These are phyloP conservation scores for Trypanosomatidae sp. DNA, from an alignment of 208 protist genomes.

Conservation along the genomic window DNA sequence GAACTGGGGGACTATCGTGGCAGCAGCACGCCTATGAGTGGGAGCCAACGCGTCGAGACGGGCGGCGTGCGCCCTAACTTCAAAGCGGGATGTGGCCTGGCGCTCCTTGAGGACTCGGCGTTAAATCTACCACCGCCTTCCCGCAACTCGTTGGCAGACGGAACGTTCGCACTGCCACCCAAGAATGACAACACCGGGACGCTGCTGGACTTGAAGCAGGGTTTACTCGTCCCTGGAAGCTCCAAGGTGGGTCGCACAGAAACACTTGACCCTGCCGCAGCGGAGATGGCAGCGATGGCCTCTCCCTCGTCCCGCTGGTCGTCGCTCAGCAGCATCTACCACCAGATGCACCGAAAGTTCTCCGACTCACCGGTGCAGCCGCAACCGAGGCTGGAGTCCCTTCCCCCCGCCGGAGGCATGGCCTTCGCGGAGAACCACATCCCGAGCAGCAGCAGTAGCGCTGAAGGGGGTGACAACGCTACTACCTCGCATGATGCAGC, in stretches of 20 bases:
- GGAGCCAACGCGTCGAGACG: conserved; percentile 1
- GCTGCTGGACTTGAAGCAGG: neutral
- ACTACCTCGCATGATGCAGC: neutral
- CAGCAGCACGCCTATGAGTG: conserved; percentile 3
- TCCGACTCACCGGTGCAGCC: neutral
- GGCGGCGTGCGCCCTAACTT: neutral
- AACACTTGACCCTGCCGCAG: conserved; percentile 29
- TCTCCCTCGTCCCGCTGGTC: neutral
- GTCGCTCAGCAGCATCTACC: neutral
- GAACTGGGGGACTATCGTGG: conserved; percentile 2
- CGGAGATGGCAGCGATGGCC: conserved; percentile 16
- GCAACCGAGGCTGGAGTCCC: conserved; percentile 1
- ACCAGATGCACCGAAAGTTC: neutral
- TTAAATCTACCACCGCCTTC: conserved; percentile 4
- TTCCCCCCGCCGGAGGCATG: conserved; percentile 2
- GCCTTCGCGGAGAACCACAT: neutral
- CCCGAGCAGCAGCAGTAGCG: neutral
- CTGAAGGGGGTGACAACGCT: neutral
- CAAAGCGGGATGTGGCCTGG: conserved; percentile 29
- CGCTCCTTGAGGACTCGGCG: conserved; percentile 38
- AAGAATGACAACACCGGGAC: neutral
- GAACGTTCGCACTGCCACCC: neutral
- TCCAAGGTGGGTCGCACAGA: conserved; percentile 14
- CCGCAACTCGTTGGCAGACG: conserved; percentile 1
- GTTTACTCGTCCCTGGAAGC: neutral